Percentiles rank a stretch among this genome's conserved stretches.
Evolutionary conservation across 2,329 filamentous ascomycete genomes (phyloP).

Genomic region (Simplicillium sp.): DNA sequence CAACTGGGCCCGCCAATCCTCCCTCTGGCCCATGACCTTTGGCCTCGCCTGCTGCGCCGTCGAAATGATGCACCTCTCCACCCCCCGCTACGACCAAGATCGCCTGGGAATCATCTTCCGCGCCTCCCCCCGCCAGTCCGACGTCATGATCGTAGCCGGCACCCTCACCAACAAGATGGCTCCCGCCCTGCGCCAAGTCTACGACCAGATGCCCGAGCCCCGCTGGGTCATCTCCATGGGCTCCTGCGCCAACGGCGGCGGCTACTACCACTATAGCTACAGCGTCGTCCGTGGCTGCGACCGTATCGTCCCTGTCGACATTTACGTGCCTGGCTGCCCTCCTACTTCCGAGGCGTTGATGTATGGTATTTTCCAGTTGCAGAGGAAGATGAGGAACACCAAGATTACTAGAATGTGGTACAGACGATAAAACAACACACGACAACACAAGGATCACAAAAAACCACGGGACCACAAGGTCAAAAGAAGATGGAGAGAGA

Average conservation of each 20-base stretch:
- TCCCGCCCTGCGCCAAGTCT: constrained; percentile 78
- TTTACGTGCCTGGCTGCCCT: constrained; percentile 70
- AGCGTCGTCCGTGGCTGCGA: constrained; percentile 67
- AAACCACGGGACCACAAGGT: no score
- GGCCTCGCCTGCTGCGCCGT: constrained; percentile 81
- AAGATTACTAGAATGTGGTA: constrained; percentile 49
- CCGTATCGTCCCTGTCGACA: constrained; percentile 68
- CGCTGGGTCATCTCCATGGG: constrained; percentile 81
- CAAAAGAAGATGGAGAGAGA: no score
- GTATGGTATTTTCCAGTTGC: constrained; percentile 65
- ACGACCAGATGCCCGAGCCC: constrained; percentile 92
- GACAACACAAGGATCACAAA: no score
- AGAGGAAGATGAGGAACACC: constrained; percentile 63
- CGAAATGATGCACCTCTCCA: constrained; percentile 89
- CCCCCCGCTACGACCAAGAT: constrained; percentile 83
- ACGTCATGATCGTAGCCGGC: constrained; percentile 90
- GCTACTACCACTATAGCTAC: constrained; percentile 84
- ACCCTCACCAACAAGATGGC: constrained; percentile 97
- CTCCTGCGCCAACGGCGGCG: constrained; percentile 74
- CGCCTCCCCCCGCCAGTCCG: constrained; percentile 76
- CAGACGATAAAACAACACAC: constrained; percentile 42
- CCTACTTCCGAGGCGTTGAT: constrained; percentile 53
- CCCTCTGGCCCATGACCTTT: constrained; percentile 83
- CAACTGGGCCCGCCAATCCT: constrained; percentile 79
- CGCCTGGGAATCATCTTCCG: constrained; percentile 85